phyloP scores from a whole-genome alignment of 495 filamentous ascomycete species.

The Neurospora discreta region DNA sequence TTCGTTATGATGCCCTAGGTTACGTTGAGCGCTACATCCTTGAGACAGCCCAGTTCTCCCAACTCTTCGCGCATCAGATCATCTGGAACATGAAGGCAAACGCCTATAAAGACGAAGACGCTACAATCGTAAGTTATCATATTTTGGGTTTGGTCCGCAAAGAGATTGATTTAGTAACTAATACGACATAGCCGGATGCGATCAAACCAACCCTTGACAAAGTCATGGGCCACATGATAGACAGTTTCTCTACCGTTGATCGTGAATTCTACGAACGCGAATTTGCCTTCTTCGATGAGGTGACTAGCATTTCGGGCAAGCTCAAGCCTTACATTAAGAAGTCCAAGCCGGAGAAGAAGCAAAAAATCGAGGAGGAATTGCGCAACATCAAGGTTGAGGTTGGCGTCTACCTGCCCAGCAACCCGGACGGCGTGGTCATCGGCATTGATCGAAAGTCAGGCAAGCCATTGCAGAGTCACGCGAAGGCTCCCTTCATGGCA shows the following conservation, averaged over 20 bases:
- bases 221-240: constrained; percentile 72
- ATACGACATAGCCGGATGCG: constrained; percentile 60
- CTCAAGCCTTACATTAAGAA: constrained; percentile 86
- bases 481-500: constrained; percentile 97
- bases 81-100: constrained; percentile 99
- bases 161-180: constrained; percentile 19
- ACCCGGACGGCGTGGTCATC: constrained; percentile 92
- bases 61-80: constrained; percentile 96
- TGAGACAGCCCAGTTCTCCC: constrained; percentile 90
- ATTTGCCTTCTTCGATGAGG: constrained; percentile 95
- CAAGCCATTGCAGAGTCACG: constrained; percentile 92
- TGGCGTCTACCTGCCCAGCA: constrained; percentile 92
- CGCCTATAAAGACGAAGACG: constrained; percentile 93
- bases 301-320: constrained; percentile 90
- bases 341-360: constrained; percentile 93
- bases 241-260: constrained; percentile 69
- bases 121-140: constrained; percentile 57
- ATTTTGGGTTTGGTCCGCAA: background rate
- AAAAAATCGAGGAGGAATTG: constrained; percentile 97
- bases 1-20: constrained; percentile 89
- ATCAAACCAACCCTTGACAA: constrained; percentile 89
- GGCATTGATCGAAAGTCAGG: constrained; percentile 96
- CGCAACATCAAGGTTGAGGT: constrained; percentile 94
- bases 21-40: constrained; percentile 95
- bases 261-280: constrained; percentile 85